Conservation (phyloP, 495 filamentous ascomycete species). For the Halenospora varia region DNA sequence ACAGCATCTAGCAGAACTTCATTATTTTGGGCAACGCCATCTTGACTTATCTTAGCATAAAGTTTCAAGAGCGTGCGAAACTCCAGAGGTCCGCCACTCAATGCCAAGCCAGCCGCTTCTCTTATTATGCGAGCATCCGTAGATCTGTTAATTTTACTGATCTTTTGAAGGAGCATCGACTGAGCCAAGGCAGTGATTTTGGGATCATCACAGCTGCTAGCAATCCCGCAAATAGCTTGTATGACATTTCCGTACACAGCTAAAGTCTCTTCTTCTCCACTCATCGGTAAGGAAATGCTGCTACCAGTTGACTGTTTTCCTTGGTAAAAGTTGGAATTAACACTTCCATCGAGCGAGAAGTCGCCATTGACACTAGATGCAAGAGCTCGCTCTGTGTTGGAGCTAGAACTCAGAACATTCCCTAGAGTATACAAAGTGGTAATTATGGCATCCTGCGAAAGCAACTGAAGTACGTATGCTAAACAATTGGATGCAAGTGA, state of each 20-base stretch:
- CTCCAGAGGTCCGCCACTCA: slow-evolving; percentile 69
- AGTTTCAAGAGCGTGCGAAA: slow-evolving; percentile 82
- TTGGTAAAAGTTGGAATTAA: slow-evolving; percentile 40
- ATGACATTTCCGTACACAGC: slow-evolving; percentile 75
- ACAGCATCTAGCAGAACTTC: slow-evolving; percentile 57
- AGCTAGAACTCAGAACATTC: slow-evolving; percentile 76
- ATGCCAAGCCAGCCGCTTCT: slow-evolving; percentile 72
- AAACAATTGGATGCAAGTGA: slow-evolving; percentile 75
- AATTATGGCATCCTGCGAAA: slow-evolving; percentile 90
- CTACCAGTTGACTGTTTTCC: slow-evolving; percentile 64
- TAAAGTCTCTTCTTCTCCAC: slow-evolving; percentile 68
- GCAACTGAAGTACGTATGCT: slow-evolving; percentile 68
- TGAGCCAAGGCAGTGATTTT: slow-evolving; percentile 94
- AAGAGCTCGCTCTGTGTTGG: slow-evolving; percentile 36
- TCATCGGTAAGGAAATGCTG: slow-evolving; percentile 67
- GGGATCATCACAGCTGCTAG: slow-evolving; percentile 72
- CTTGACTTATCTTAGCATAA: slow-evolving; percentile 66
- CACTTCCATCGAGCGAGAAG: slow-evolving; percentile 22
- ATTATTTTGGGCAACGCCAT: slow-evolving; percentile 65
- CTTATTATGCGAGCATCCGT: slow-evolving; percentile 81
- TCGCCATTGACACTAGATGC: slow-evolving; percentile 28
- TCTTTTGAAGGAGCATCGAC: slow-evolving; percentile 91
- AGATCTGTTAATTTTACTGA: slow-evolving; percentile 70
- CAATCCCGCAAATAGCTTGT: slow-evolving; percentile 84
- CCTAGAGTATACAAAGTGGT: slow-evolving; percentile 92